Conservation (phyloP, 1,284 basidiomycete genomes). For the Malassezia obtusa region DNA sequence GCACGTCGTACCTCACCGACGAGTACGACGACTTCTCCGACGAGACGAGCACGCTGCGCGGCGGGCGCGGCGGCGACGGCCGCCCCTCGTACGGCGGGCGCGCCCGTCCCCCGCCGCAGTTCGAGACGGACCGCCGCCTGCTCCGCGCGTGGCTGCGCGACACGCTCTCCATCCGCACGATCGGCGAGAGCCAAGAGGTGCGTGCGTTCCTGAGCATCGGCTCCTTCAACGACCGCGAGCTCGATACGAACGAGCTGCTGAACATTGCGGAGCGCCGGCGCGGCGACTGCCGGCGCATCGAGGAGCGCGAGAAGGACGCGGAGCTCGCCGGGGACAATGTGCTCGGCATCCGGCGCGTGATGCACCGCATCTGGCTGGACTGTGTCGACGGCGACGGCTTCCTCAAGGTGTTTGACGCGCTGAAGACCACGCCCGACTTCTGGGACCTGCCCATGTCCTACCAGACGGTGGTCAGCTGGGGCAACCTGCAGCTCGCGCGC, state of each 20-base stretch:
- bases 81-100: slow-evolving; percentile 5
- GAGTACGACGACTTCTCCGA: slow-evolving; percentile 1
- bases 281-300: slow-evolving; percentile 31
- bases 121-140: slow-evolving; percentile 35
- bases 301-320: slow-evolving; percentile 33
- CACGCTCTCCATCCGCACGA: slow-evolving; percentile 37
- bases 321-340: slow-evolving; percentile 37
- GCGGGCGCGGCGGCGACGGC: neutral
- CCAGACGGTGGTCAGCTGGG: slow-evolving; percentile 40
- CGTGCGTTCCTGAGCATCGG: slow-evolving; percentile 37
- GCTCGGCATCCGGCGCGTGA: slow-evolving; percentile 33
- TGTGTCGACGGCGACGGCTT: slow-evolving; percentile 43
- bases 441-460: slow-evolving; percentile 32
- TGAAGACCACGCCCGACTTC: slow-evolving; percentile 29
- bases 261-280: slow-evolving; percentile 34
- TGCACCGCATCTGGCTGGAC: slow-evolving; percentile 37
- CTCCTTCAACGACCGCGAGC: slow-evolving; percentile 28
- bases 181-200: slow-evolving; percentile 33
- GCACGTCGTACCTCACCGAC: slow-evolving; percentile 3
- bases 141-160: slow-evolving; percentile 43
- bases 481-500: slow-evolving; percentile 36
- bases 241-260: slow-evolving; percentile 23
- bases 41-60: neutral
- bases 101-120: slow-evolving; percentile 20
- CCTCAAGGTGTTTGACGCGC: slow-evolving; percentile 32